Conservation (phyloP, 148 eudicot species). For the Vaccinium darrowii region DNA sequence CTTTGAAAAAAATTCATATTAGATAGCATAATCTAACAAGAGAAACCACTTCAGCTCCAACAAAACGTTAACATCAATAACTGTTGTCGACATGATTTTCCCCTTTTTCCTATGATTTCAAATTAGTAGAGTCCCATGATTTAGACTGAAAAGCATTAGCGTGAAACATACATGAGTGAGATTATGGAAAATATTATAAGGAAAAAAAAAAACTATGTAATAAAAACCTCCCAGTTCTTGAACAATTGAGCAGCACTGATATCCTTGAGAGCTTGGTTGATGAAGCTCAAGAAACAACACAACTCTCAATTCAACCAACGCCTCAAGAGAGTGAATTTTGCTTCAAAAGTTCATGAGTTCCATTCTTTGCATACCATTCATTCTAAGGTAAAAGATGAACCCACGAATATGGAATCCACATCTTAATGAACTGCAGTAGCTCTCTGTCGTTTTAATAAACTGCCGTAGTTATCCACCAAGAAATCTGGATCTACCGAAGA, state of each 20-base stretch:
- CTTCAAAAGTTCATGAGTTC: background rate
- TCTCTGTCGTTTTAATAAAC: background rate
- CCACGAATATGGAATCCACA: background rate
- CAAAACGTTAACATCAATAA: background rate
- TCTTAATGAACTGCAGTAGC: background rate
- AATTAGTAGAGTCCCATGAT: background rate
- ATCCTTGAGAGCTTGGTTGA: constrained; percentile 18
- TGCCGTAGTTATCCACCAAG: background rate
- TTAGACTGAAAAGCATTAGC: background rate
- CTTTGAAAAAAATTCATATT: background rate
- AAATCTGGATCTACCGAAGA: constrained; percentile 15
- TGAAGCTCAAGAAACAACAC: constrained; percentile 21
- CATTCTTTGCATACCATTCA: background rate
- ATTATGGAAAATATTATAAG: background rate
- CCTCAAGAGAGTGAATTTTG: constrained; percentile 1
- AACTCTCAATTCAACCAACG: constrained; percentile 13
- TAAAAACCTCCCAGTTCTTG: constrained; percentile 22
- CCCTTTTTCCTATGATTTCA: background rate
- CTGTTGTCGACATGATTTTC: background rate
- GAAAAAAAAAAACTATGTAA: background rate
- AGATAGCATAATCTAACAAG: background rate
- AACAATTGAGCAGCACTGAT: constrained; percentile 17
- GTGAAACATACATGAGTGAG: background rate
- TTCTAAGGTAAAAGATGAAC: constrained; percentile 13
- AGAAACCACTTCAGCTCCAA: background rate